These are phyloP conservation scores for Artemisia tridentata DNA, from an alignment of 129 eudicot species.

Conservation along the genomic window DNA sequence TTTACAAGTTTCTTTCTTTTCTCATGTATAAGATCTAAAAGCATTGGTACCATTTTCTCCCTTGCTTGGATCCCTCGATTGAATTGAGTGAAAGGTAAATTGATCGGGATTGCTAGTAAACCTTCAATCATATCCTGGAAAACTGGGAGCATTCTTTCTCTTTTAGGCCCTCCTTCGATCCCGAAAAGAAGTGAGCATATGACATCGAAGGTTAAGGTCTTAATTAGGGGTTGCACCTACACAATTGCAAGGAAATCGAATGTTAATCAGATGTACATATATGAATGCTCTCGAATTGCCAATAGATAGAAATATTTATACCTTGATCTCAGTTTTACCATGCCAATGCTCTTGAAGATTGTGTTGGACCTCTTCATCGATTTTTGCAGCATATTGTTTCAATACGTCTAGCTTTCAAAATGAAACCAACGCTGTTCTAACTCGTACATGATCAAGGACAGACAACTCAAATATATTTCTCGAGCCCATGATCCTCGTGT, in stretches of 20 bases:
- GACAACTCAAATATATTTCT: constrained; percentile 35
- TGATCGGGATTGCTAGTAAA: constrained; percentile 36
- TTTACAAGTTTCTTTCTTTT: constrained; percentile 27
- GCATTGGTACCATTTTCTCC: constrained; percentile 26
- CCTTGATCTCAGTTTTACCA: constrained; percentile 33
- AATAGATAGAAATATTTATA: not conserved
- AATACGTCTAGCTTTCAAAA: constrained; percentile 42
- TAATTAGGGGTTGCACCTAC: constrained; percentile 40
- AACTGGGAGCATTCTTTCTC: constrained; percentile 29
- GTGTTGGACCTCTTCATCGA: constrained; percentile 36
- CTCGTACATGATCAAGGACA: constrained; percentile 41
- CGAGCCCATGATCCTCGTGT: constrained; percentile 28
- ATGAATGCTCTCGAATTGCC: too few relatives aligned
- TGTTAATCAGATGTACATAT: not conserved
- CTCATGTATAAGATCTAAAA: constrained; percentile 35
- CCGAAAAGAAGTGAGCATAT: constrained; percentile 42
- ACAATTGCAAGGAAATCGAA: not conserved
- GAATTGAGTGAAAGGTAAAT: constrained; percentile 39
- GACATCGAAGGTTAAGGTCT: constrained; percentile 41
- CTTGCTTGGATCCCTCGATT: constrained; percentile 34
- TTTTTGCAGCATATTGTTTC: constrained; percentile 36
- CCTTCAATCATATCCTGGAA: constrained; percentile 34
- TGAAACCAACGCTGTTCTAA: constrained; percentile 32
- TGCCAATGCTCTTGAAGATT: constrained; percentile 38
- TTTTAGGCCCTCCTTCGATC: constrained; percentile 41